A percentile compares a stretch with the other conserved stretches of the same genome.
Conservation (phyloP, 106 monocot genomes). For the Dendrobium huoshanense region DNA sequence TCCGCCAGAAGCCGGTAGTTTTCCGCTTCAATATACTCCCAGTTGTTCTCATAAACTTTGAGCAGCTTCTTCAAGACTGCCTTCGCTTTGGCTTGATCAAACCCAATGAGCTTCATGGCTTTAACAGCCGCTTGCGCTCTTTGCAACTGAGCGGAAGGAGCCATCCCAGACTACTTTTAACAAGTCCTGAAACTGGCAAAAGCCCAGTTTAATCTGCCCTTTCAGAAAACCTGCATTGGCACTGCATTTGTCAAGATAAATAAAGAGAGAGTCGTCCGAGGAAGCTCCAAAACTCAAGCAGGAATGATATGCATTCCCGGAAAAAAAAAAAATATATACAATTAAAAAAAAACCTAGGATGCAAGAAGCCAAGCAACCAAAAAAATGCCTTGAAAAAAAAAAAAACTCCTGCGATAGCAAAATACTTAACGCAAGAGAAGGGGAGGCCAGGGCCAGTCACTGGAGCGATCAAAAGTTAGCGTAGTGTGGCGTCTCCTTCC, state of each 20-base stretch:
- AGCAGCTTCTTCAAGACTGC: conserved; percentile 39
- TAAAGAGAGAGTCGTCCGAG: background rate
- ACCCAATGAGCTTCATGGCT: conserved; percentile 49
- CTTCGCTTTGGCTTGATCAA: conserved; percentile 24
- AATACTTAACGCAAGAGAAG: background rate
- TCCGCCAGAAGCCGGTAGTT: conserved; percentile 57
- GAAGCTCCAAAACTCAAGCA: background rate
- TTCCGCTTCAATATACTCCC: conserved; percentile 73
- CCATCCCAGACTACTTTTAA: conserved; percentile 1
- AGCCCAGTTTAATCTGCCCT: background rate
- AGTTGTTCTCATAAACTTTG: conserved; percentile 40
- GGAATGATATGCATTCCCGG: background rate
- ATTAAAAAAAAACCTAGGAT: background rate
- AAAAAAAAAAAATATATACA: too few species aligned
- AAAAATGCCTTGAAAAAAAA: background rate
- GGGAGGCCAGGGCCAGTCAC: background rate
- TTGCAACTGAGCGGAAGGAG: background rate
- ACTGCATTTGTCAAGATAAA: background rate
- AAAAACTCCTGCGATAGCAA: background rate
- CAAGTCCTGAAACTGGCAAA: background rate
- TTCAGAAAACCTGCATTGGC: background rate
- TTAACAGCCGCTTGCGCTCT: conserved; percentile 28
- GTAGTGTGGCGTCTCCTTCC: too few species aligned
- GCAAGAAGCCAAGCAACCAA: background rate
- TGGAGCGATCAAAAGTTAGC: background rate